Base-by-base conservation (phyloP, 202 grass and related monocot genomes). In the Schoenoplectus triqueter region DNA sequence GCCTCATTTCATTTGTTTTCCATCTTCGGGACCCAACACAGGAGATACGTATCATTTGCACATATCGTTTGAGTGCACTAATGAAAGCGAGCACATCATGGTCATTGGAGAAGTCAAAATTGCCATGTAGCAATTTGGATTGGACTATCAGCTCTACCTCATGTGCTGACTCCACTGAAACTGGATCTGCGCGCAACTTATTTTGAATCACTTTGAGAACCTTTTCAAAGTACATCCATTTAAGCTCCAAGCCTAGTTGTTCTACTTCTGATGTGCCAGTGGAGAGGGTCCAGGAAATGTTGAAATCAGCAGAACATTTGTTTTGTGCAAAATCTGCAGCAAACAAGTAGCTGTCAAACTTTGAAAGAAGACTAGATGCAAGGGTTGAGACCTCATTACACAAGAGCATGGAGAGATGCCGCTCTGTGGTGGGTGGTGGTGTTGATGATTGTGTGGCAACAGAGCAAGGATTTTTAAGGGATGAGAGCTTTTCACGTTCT, bases 91-190 rank as follows among this genome's bases (percentile, higher is more conserved):
- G 18, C 51, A 57, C 73, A 57, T 52, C 51, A 77, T 5, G 4
- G 19, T 77, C 51, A 22, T 57, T 21, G 57, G 73, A 77, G 22
- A 57, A 77, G 13, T 77, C 21, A 59, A 77, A 77, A 77, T 77
- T 77, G 73, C 73, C 73, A 77, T 77, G 73, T 57, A 77, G 73
- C 51, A 77, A 77, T 77, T 77, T 77, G 10, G 52, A 78, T 6
- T 78, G 19, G 0, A 78, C 22, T 78, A 59, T 78, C 52, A 41
- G 52, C 0, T 78, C 52, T 13, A 42, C 52, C 21, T 78, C 73
- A 31, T 41, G 39, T 78, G 73, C 73, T 77, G 73, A 57, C 22
- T 77, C 50, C 10, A 78, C 42, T 0, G 52, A 78, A 78, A 78
- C 52, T n/a, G 51, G 73, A 13, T 78, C 54, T n/a, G 6, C 73